Evolutionary conservation across 345 rosid species (phyloP).

Genomic region (Leavenworthia alabamica): DNA sequence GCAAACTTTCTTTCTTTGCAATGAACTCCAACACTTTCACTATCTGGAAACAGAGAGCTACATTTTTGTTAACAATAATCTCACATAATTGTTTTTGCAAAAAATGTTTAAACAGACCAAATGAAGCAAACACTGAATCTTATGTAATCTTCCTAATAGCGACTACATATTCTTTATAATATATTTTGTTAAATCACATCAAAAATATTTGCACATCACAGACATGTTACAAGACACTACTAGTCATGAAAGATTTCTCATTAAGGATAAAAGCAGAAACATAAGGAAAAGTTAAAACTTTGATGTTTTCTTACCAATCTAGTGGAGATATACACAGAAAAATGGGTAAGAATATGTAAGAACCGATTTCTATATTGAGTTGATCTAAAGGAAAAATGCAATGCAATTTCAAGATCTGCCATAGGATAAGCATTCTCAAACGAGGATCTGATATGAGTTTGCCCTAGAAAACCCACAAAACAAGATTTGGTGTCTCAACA

Average conservation of each 20-base stretch:
- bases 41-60: conserved; percentile 41
- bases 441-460: background rate
- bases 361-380: background rate
- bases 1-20: conserved; percentile 77
- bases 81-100: background rate
- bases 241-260: background rate
- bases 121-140: conserved; percentile 1
- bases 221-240: background rate
- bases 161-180: background rate
- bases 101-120: background rate
- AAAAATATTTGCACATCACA: background rate
- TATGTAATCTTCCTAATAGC: background rate
- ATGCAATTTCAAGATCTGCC: background rate
- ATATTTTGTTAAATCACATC: background rate
- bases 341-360: background rate
- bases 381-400: background rate
- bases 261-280: background rate
- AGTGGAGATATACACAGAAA: background rate
- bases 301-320: background rate
- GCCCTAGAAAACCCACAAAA: background rate
- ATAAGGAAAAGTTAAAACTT: background rate
- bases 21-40: conserved; percentile 71
- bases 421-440: background rate
- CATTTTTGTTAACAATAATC: background rate
- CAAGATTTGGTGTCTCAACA: background rate